Conservation (phyloP, 306 rosid genomes). For the Rosa chinensis region DNA sequence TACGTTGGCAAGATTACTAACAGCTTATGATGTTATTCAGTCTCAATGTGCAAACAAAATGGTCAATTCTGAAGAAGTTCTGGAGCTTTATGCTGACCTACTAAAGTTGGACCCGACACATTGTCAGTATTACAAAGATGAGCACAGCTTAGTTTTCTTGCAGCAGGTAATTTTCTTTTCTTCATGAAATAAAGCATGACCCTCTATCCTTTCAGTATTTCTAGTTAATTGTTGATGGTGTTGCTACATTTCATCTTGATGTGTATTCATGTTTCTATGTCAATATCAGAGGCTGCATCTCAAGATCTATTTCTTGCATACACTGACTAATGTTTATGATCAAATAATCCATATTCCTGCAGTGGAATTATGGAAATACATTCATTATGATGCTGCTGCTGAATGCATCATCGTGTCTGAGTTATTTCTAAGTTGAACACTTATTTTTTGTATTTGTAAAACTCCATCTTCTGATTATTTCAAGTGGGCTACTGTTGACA, state of each 20-base stretch:
- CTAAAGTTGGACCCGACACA: conserved; percentile 62
- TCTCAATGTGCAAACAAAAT: conserved; percentile 41
- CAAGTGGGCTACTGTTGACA: background rate
- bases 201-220: background rate
- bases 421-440: background rate
- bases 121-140: conserved; percentile 64
- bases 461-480: background rate
- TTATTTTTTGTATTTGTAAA: background rate
- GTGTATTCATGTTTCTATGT: background rate
- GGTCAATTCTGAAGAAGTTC: conserved; percentile 56
- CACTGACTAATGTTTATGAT: background rate
- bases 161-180: conserved; percentile 40
- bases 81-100: conserved; percentile 67
- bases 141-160: conserved; percentile 42
- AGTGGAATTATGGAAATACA: background rate
- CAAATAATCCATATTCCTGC: background rate
- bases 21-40: conserved; percentile 56
- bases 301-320: background rate
- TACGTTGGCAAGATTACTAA: conserved; percentile 80
- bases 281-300: background rate
- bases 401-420: background rate
- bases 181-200: conserved; percentile 18
- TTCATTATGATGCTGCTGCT: background rate
- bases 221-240: background rate
- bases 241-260: background rate